phyloP scores from a whole-genome alignment of 2,329 filamentous ascomycete genomes.

The Penicillium thymicola region DNA sequence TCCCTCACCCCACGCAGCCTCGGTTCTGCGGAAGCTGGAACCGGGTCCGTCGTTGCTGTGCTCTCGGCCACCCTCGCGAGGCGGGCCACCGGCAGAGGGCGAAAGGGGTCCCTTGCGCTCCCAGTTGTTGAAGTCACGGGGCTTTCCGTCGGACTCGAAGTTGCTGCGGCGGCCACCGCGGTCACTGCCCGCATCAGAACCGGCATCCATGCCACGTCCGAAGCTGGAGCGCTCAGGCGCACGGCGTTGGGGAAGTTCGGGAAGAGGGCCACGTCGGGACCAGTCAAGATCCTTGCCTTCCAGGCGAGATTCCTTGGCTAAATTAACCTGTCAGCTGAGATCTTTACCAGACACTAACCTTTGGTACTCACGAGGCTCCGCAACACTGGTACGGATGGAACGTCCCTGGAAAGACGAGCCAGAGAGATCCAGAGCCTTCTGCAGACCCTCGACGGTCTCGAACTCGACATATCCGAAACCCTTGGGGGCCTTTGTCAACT shows the following conservation, averaged over 20 bases:
- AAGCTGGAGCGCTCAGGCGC: constrained; percentile 55
- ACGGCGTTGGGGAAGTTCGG: constrained; percentile 64
- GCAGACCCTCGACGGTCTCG: constrained; percentile 77
- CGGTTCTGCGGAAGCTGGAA: constrained; percentile 61
- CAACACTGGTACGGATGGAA: constrained; percentile 88
- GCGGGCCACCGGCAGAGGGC: constrained; percentile 54
- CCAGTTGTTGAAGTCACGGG: constrained; percentile 84
- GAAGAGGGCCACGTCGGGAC: constrained; percentile 87
- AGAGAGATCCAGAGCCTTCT: constrained; percentile 82
- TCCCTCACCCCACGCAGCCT: constrained; percentile 71
- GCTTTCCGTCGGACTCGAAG: constrained; percentile 68
- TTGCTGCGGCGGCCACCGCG: constrained; percentile 66
- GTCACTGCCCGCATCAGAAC: constrained; percentile 58
- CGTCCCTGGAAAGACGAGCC: constrained; percentile 81
- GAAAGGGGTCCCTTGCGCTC: constrained; percentile 90
- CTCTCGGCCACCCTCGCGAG: constrained; percentile 58
- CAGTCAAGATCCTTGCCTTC: constrained; percentile 86
- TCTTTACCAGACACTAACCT: neutral
- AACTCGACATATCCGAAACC: constrained; percentile 99
- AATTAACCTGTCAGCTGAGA: constrained; percentile 35
- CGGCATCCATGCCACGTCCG: constrained; percentile 53
- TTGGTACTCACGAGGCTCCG: constrained; percentile 78
- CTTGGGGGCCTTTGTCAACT: constrained; percentile 88
- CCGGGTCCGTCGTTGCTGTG: constrained; percentile 59
- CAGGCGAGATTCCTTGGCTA: constrained; percentile 76